Conservation (phyloP, 2,329 filamentous ascomycete genomes). For the Colletotrichum phormii region DNA sequence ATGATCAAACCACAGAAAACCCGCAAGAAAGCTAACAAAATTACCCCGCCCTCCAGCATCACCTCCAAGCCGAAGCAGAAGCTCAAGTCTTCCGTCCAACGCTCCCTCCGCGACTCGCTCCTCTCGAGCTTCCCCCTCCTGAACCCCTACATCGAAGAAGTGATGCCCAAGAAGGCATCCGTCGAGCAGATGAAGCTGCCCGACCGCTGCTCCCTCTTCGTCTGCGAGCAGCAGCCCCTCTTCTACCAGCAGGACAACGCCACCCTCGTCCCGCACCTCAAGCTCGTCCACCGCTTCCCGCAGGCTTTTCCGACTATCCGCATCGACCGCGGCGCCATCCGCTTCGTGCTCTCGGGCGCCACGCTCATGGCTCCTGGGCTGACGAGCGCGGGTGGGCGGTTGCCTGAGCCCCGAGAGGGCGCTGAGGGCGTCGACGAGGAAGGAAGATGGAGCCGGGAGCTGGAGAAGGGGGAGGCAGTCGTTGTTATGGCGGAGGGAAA, state of each 20-base stretch:
- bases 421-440: constrained; percentile 61
- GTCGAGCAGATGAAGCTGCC: constrained; percentile 93
- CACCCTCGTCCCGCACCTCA: constrained; percentile 86
- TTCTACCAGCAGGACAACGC: constrained; percentile 90
- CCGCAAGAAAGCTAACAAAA: constrained; percentile 35
- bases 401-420: constrained; percentile 69
- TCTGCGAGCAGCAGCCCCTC: constrained; percentile 80
- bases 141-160: constrained; percentile 88
- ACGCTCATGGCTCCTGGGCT: constrained; percentile 96
- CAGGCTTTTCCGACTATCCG: constrained; percentile 84
- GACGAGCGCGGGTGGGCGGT: constrained; percentile 82
- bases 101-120: constrained; percentile 84
- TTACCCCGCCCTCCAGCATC: constrained; percentile 66
- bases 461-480: constrained; percentile 85
- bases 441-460: constrained; percentile 71
- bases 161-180: constrained; percentile 94
- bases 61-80: constrained; percentile 86
- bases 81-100: constrained; percentile 96
- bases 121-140: constrained; percentile 88
- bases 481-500: constrained; percentile 95
- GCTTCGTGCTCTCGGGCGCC: constrained; percentile 93
- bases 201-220: constrained; percentile 90
- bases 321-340: constrained; percentile 95
- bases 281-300: constrained; percentile 90
- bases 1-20: background rate